Conservation (phyloP, 208 protist genomes). For the Leishmania tropica region DNA sequence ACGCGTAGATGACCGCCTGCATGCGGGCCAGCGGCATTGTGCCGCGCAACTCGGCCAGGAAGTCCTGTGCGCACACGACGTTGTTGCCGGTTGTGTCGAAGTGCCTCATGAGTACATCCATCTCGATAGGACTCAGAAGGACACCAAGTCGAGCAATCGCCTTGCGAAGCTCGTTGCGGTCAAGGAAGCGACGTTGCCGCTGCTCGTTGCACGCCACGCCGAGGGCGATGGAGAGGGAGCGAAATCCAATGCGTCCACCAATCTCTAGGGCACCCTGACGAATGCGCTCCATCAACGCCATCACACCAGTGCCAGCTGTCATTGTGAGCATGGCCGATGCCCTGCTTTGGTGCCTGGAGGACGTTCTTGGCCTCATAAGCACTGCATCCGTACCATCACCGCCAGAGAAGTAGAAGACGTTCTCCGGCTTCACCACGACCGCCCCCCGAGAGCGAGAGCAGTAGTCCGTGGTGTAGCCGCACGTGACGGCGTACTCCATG, state of each 20-base stretch:
- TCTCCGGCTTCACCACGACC: constrained; percentile 59
- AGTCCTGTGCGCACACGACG: constrained; percentile 72
- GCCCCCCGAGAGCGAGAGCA: constrained; percentile 45
- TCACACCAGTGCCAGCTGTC: constrained; percentile 44
- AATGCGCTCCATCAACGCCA: constrained; percentile 57
- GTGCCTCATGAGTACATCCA: constrained; percentile 76
- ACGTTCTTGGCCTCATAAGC: constrained; percentile 8
- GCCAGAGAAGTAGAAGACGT: constrained; percentile 59
- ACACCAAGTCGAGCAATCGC: constrained; percentile 62
- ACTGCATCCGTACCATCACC: constrained; percentile 7
- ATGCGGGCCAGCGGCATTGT: constrained; percentile 66
- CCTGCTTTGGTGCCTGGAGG: constrained; percentile 4
- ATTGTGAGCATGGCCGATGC: constrained; percentile 34
- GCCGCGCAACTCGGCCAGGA: constrained; percentile 79
- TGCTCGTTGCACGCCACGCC: constrained; percentile 75
- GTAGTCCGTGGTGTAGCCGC: constrained; percentile 46
- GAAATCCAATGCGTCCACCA: constrained; percentile 79
- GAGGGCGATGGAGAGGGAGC: constrained; percentile 66
- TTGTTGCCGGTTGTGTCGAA: constrained; percentile 78
- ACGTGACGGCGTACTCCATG: constrained; percentile 61
- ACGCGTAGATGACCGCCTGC: constrained; percentile 65
- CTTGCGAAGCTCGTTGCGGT: constrained; percentile 49
- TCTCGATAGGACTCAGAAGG: constrained; percentile 52
- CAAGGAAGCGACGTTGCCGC: constrained; percentile 43
- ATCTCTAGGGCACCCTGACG: constrained; percentile 63